A percentile compares a stretch with the other conserved stretches of the same genome.
phyloP scores from a whole-genome alignment of 805 yeast genomes.

The Huiozyma sinensis region DNA sequence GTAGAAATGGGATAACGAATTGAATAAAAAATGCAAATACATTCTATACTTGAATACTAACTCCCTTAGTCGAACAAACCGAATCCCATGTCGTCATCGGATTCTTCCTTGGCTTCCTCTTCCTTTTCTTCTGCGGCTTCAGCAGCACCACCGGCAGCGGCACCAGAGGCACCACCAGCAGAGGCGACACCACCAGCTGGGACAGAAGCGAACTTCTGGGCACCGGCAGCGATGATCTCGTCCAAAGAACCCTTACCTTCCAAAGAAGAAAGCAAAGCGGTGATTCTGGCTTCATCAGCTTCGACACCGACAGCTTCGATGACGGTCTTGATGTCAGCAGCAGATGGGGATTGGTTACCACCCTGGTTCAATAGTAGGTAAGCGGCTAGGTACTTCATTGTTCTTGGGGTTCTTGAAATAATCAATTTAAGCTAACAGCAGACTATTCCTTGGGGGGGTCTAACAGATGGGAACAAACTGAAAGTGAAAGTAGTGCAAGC shows the following conservation, averaged over 20 bases:
- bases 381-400: conserved; percentile 88
- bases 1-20: neutral
- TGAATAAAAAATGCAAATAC: no score
- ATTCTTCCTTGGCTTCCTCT: conserved; percentile 53
- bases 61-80: conserved; percentile 75
- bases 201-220: conserved; percentile 38
- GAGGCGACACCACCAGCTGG: conserved; percentile 35
- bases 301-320: conserved; percentile 71
- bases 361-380: conserved; percentile 82
- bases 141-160: conserved; percentile 36
- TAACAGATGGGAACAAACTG: neutral
- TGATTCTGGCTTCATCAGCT: conserved; percentile 67
- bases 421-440: conserved; percentile 31
- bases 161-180: conserved; percentile 35
- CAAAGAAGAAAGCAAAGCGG: conserved; percentile 60
- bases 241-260: conserved; percentile 71
- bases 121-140: conserved; percentile 45
- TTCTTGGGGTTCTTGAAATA: conserved; percentile 20
- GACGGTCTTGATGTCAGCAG: conserved; percentile 61
- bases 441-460: conserved; percentile 28
- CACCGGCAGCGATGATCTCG: conserved; percentile 50
- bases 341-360: conserved; percentile 76
- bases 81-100: conserved; percentile 85
- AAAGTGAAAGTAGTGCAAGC: conserved; percentile 1
- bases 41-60: no score